Evolutionary conservation across 371 early-diverging fungal species (phyloP).

Genomic region (Saksenaea oblongispora): DNA sequence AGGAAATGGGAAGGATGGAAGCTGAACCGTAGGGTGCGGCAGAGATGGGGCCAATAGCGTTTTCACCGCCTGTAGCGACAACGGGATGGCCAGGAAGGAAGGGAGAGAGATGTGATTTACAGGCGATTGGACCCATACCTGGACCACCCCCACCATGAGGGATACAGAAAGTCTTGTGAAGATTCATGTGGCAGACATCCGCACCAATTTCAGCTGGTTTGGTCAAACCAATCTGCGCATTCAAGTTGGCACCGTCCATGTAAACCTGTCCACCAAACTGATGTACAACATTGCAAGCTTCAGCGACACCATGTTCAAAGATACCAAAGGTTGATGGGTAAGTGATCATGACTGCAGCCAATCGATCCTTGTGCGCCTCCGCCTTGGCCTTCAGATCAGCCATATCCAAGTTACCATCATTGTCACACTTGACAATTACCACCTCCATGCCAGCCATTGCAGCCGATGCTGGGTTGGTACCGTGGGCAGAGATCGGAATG

Average conservation of each 20-base stretch:
- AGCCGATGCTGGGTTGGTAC: conserved; percentile 98
- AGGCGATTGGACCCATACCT: conserved; percentile 96
- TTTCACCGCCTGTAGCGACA: conserved; percentile 67
- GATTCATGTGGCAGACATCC: conserved; percentile 98
- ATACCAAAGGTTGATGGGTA: conserved; percentile 98
- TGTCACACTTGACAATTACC: conserved; percentile 89
- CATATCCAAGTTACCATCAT: conserved; percentile 90
- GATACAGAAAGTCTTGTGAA: conserved; percentile 98
- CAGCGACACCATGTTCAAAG: conserved; percentile 87
- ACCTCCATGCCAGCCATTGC: conserved; percentile 96
- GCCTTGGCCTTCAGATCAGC: conserved; percentile 88
- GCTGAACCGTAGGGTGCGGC: conserved; percentile 98
- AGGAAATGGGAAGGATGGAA: conserved; percentile 93
- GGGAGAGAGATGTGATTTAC: conserved; percentile 84
- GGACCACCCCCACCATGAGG: conserved; percentile 99
- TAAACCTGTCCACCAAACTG: conserved; percentile 95
- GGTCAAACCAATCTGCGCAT: conserved; percentile 96
- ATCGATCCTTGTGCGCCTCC: conserved; percentile 73
- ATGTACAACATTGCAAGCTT: conserved; percentile 90
- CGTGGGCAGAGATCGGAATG: conserved; percentile 97
- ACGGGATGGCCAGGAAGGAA: conserved; percentile 93
- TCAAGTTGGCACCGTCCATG: conserved; percentile 98
- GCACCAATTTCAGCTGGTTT: conserved; percentile 96
- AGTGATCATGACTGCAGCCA: conserved; percentile 97
- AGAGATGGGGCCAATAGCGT: conserved; percentile 89